Conservation (phyloP, 192 early-diverging fungal species). For the Mycoemilia scoparia region DNA sequence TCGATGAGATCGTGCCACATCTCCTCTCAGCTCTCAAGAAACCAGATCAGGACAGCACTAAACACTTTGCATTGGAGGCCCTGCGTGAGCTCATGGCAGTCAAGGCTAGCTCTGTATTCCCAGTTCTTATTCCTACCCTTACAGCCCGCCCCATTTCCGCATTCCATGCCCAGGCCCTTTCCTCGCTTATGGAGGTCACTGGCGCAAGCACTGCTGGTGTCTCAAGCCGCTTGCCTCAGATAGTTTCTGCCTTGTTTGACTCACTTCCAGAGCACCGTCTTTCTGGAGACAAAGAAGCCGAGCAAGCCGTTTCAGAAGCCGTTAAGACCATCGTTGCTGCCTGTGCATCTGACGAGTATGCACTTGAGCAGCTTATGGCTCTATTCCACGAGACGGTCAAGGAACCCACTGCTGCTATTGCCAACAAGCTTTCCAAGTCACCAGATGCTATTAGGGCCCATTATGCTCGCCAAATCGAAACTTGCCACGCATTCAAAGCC, state of each 20-base stretch:
- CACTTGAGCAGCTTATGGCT: slow-evolving; percentile 57
- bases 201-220: slow-evolving; percentile 41
- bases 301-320: slow-evolving; percentile 52
- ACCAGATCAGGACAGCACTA: background rate
- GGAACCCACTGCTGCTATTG: slow-evolving; percentile 5
- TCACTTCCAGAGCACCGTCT: slow-evolving; percentile 51
- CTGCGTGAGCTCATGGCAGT: slow-evolving; percentile 96
- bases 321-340: slow-evolving; percentile 49
- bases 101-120: slow-evolving; percentile 93
- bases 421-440: slow-evolving; percentile 4
- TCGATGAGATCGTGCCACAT: slow-evolving; percentile 84
- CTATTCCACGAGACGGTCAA: slow-evolving; percentile 58
- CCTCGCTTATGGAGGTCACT: slow-evolving; percentile 77
- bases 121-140: slow-evolving; percentile 89
- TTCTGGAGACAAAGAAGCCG: slow-evolving; percentile 24
- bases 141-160: slow-evolving; percentile 67
- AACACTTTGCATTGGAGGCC: slow-evolving; percentile 56
- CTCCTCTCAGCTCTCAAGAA: slow-evolving; percentile 60
- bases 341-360: slow-evolving; percentile 61
- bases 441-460: slow-evolving; percentile 6
- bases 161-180: slow-evolving; percentile 85
- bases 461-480: slow-evolving; percentile 21
- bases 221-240: slow-evolving; percentile 60
- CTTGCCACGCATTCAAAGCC: slow-evolving; percentile 19
- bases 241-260: slow-evolving; percentile 66